Conservation (phyloP, 2,329 filamentous ascomycete species). For the Diaporthe citrichinensis region DNA sequence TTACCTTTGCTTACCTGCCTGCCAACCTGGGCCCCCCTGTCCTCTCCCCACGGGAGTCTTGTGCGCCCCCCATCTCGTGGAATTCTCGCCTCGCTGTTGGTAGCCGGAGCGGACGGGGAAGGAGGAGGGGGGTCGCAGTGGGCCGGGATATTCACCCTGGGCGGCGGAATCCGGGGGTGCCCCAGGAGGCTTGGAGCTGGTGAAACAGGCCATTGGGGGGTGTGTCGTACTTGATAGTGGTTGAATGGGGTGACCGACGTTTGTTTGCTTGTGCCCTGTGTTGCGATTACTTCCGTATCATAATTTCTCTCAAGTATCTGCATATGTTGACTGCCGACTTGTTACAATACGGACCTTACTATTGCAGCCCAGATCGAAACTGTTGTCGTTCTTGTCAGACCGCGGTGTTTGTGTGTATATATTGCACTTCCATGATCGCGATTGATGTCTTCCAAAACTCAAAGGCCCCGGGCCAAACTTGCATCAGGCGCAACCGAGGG, state of each 20-base stretch:
- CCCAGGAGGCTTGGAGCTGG: background rate
- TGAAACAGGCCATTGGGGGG: background rate
- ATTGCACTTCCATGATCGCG: background rate
- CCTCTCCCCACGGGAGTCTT: background rate
- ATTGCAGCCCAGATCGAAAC: too few relatives aligned
- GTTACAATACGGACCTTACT: background rate
- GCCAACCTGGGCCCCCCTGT: background rate
- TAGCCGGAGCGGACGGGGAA: background rate
- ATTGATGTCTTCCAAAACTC: background rate
- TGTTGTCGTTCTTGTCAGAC: background rate
- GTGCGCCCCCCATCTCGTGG: background rate
- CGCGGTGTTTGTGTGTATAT: background rate
- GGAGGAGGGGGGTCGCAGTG: background rate
- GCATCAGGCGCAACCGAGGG: background rate
- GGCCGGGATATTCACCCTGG: background rate
- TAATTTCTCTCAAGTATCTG: background rate
- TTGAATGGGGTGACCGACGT: background rate
- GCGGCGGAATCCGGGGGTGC: slow-evolving; percentile 8
- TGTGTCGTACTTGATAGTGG: background rate
- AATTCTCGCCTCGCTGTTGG: slow-evolving; percentile 3
- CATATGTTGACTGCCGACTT: background rate
- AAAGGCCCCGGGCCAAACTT: background rate
- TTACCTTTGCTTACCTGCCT: slow-evolving; percentile 1
- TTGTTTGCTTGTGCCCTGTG: background rate
- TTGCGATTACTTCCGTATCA: background rate